Percentiles rank a stretch among this genome's conserved stretches.
These are phyloP conservation scores for Caryocar brasiliense DNA, from an alignment of 441 rosid species.

Conservation along the genomic window DNA sequence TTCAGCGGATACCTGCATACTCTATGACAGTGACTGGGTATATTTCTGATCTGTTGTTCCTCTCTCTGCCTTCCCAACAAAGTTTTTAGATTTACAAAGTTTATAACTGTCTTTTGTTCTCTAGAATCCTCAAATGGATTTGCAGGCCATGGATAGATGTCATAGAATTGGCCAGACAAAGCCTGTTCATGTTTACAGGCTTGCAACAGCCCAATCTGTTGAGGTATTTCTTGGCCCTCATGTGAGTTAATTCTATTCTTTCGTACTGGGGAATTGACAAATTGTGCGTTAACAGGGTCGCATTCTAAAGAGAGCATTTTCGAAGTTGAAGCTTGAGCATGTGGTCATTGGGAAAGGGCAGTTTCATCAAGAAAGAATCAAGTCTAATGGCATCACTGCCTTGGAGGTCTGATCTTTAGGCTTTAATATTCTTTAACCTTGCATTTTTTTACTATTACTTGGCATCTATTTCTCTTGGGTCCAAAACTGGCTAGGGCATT, in stretches of 20 bases:
- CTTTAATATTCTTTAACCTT: not conserved
- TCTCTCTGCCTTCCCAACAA: not conserved
- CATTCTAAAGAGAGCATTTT: conserved; percentile 73
- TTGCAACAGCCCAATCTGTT: conserved; percentile 79
- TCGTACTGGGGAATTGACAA: conserved; percentile 9
- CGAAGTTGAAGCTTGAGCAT: conserved; percentile 93
- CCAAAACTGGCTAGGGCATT: no score
- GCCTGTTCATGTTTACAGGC: conserved; percentile 98
- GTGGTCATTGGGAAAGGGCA: conserved; percentile 90
- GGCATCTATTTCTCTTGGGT: not conserved
- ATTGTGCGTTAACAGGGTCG: conserved; percentile 55
- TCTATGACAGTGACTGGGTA: conserved; percentile 99
- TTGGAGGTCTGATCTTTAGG: conserved; percentile 41
- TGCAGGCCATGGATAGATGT: conserved; percentile 99
- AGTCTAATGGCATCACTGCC: conserved; percentile 18
- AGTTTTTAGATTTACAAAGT: not conserved
- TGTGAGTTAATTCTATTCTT: not conserved
- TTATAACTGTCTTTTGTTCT: conserved; percentile 6
- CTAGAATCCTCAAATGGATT: conserved; percentile 97
- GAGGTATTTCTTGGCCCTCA: conserved; percentile 42
- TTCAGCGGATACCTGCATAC: conserved; percentile 89
- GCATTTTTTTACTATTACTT: not conserved
- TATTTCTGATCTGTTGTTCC: conserved; percentile 5
- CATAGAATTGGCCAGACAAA: conserved; percentile 97
- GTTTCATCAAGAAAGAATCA: conserved; percentile 78